Evolutionary conservation across 768 basidiomycete species (phyloP), one percentile per base, ranked within the genome.

Genomic region (Calocera cornea): DNA sequence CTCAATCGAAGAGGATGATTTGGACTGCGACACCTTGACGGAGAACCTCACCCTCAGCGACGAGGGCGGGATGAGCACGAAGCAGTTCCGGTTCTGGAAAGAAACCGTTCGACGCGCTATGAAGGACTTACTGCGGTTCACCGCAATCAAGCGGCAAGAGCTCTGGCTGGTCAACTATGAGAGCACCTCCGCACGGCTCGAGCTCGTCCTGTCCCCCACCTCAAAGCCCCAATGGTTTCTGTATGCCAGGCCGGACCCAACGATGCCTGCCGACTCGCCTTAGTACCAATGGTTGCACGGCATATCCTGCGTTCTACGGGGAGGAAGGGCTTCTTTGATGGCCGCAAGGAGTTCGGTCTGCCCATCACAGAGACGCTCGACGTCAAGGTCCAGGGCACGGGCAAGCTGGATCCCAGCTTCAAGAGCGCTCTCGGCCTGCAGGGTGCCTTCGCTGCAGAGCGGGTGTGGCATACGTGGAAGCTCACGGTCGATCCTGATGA

Each of bases 141-240:
- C 87, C 17, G 88, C 90, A 70, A 81, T 90, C 41, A 92, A 90
- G 75, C 87, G 95, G 33, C 92, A 95, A 75, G 87, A 90, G 69
- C 84, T 87, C 34, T 97, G 95, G 95, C 85, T 83, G 27, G 90
- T 83, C 0, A 78, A 86, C n/a, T 97, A 89, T 76, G 84, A 86
- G 71, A 89, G 90, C 0, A 79, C 87, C 0, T 75, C 80, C 1
- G 93, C 88, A 11, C 79, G 76, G 1, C 82, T 95, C 50, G 90
- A 95, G 73, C 82, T 97, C 17, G 81, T 84, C 65, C 80, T 97
- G 14, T 85, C 92, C 73, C 85, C 68, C 84, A 40, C 82, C 83
- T 47, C 44, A 72, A 86, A 86, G 68, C 85, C 89, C 1, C 90
- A 95, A 75, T 97, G 94, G 95, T 84, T 89, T 12, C 77, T 97